Evolutionary conservation across 2,329 filamentous ascomycete species (phyloP).

Genomic region (Cladosporium cucumerinum): DNA sequence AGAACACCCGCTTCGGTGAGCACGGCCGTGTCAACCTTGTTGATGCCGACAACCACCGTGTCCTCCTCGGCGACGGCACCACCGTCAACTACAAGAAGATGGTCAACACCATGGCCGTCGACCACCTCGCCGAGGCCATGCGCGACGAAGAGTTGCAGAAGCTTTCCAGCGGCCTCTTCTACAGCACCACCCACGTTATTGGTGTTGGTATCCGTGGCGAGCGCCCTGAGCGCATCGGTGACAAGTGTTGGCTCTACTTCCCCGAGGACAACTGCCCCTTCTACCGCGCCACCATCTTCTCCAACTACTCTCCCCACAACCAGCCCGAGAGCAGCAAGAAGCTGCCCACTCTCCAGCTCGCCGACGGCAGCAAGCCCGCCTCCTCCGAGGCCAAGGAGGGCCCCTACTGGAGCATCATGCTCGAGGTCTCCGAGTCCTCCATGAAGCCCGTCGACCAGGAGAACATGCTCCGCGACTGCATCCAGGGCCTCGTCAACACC

Average conservation of each 20-base stretch:
- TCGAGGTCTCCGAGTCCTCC: conserved; percentile 92
- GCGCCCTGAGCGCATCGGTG: conserved; percentile 91
- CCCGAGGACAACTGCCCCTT: conserved; percentile 98
- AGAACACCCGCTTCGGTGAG: conserved; percentile 88
- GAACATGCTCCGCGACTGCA: conserved; percentile 83
- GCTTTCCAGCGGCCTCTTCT: conserved; percentile 88
- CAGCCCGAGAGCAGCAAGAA: conserved; percentile 80
- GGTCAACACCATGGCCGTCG: conserved; percentile 93
- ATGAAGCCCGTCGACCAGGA: conserved; percentile 90
- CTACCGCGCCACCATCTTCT: conserved; percentile 99
- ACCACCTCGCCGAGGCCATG: conserved; percentile 82
- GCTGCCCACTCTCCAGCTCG: conserved; percentile 81
- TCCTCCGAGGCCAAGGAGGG: conserved; percentile 74
- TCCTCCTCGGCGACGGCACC: conserved; percentile 78
- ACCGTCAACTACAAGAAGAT: conserved; percentile 89
- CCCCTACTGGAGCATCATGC: conserved; percentile 99
- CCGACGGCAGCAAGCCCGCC: conserved; percentile 75
- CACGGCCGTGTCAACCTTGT: conserved; percentile 81
- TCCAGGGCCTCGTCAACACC: conserved; percentile 96
- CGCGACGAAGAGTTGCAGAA: conserved; percentile 78
- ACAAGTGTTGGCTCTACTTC: conserved; percentile 99
- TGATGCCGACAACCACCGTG: conserved; percentile 78
- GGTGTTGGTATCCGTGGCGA: conserved; percentile 90
- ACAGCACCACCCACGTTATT: conserved; percentile 95
- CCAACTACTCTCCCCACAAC: conserved; percentile 99